phyloP scores from a whole-genome alignment of 2,329 filamentous ascomycete species.

The Teratosphaeria epicoccoides region DNA sequence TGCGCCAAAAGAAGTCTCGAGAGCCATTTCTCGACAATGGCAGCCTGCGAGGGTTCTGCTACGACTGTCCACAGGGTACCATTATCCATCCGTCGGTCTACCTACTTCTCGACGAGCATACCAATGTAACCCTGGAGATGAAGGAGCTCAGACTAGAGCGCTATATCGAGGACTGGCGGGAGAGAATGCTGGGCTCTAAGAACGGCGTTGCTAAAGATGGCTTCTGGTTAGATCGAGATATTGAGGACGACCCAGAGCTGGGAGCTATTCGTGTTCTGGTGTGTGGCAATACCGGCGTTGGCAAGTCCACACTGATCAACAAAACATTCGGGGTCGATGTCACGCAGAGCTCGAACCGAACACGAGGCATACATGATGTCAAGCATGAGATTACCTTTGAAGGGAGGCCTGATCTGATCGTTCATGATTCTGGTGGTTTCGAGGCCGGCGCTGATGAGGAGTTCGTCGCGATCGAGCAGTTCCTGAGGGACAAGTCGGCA shows the following conservation, averaged over 20 bases:
- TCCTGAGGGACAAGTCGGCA: conserved; percentile 23
- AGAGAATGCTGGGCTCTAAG: conserved; percentile 13
- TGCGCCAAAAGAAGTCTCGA: conserved; percentile 12
- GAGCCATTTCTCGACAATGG: conserved; percentile 11
- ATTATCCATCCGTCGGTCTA: conserved; percentile 28
- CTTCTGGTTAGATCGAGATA: conserved; percentile 19
- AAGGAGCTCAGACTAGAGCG: conserved; percentile 20
- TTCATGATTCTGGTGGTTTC: conserved; percentile 28
- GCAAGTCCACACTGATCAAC: conserved; percentile 26
- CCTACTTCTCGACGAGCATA: conserved; percentile 22
- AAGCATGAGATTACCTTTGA: conserved; percentile 23
- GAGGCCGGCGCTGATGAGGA: conserved; percentile 26
- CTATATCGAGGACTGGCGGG: conserved; percentile 17
- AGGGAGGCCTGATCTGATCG: conserved; percentile 25
- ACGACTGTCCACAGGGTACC: conserved; percentile 21
- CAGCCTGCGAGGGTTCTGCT: conserved; percentile 12
- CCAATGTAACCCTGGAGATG: conserved; percentile 14
- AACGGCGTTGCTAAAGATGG: conserved; percentile 11
- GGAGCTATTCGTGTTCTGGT: conserved; percentile 26
- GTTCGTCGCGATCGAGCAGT: conserved; percentile 19
- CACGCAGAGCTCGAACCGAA: conserved; percentile 17
- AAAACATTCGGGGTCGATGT: conserved; percentile 26
- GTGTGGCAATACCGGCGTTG: conserved; percentile 25
- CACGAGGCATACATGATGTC: conserved; percentile 25
- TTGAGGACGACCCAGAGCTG: conserved; percentile 7